Base-by-base conservation (phyloP, 2,329 filamentous ascomycete species). In the Fusarium sp. region DNA sequence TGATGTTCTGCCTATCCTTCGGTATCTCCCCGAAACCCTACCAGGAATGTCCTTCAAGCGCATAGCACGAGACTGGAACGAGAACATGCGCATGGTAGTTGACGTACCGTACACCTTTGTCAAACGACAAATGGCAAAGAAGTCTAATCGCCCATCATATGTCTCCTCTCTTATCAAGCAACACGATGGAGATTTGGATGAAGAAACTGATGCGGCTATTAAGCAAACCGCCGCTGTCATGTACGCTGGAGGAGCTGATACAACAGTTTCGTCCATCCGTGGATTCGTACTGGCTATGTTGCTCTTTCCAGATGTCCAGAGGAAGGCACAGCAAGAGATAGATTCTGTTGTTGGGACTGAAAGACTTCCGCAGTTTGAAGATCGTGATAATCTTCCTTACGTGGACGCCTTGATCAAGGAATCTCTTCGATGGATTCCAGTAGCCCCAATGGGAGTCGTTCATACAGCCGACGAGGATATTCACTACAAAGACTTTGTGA, bases 391-490 rank as follows among this genome's bases (percentile, higher is more conserved):
- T 1, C 66, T 81, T 12, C 77, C 77, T 2, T 81, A 80, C 11
- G 33, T 80, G 10, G 54, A 77, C 16, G 76, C 73, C 0, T 18
- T 80, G 8, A 62, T 80, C 4, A 80, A 79, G 15, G 79, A 81
- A 61, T 33, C 66, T 0, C 35, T 72, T 4, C 41, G 79, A 5
- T 81, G 76, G 77, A 70, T 67, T 19, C 76, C 78, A 0, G 62
- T 79, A 1, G 52, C 74, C 0, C 79, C 81, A 0, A 72, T 83
- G 55, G 74, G 79, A 2, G 76, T 86, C 3, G 72, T 78, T 2
- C 81, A 84, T 49, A 73, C 76, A 3, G 82, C 83, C 0, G 76
- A 77, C 1, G 78, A 78, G 10, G 76, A 79, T 1, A 55, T 75
- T 0, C 14, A 64, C 1, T 79, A 63, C 14, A 58, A 69, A 12